Evolutionary conservation across 179 eudicot genomes (phyloP), one percentile per base, ranked within the genome.

Genomic region (Nepenthes alata): DNA sequence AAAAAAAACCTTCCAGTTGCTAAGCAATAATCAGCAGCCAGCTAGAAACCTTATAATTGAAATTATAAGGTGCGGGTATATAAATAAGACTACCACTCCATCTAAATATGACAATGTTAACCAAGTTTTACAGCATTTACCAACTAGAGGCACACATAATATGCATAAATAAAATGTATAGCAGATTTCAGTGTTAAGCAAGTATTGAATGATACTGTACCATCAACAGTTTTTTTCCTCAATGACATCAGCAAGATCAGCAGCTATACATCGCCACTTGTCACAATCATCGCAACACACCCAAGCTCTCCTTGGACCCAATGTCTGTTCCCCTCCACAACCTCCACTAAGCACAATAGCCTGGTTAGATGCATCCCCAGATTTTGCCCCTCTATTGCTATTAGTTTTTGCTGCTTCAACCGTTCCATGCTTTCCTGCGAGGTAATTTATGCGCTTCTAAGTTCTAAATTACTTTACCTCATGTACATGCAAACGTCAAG

Each of bases 221-320:
- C 97, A 90, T 83, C 67, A 80, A 71, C 84, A 61, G 61, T 83
- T 70, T 65, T 91, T 82, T 73, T 77, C 90, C 39, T 79, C 87
- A 62, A 94, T 90, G 62, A 67, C 68, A 82, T 94, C 99, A 36
- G 97, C 97, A 75, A 93, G 94, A 58, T 57, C 53, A 64, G 91
- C 94, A 38, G 87, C 70, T 71, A 94, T 94, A 60, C 99, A 87
- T 70, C 99, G 89, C 99, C 99, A 93, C 70, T 94, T 90, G 37
- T 68, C 68, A 76, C 99, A 90, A 65, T 84, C 88, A 57, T 94
- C 99, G 71, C 97, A 94, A 61, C 84, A 74, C 59, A 94, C 99
- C 99, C 99, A 94, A 36, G 99, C 97, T 68, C 69, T 76, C 57
- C 80, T 79, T 2, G 82, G 80, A 12, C 72, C 71, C 63, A 60